Conservation (phyloP, 257 asterid genomes). For the Avicennia marina region DNA sequence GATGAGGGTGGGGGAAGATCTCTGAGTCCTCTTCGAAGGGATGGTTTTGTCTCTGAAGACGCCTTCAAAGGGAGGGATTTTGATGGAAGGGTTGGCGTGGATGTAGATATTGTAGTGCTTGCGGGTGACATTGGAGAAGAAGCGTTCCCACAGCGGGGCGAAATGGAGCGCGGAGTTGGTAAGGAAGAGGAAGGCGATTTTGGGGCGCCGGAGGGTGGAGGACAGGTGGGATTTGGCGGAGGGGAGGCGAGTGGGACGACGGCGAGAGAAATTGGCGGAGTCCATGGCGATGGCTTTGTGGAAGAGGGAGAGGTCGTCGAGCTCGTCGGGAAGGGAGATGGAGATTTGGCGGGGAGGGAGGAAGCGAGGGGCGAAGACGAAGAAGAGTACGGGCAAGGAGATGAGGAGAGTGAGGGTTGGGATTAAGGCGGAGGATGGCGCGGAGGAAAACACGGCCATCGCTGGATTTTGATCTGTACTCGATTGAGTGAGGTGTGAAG, state of each 20-base stretch:
- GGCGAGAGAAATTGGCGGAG: slow-evolving; percentile 26
- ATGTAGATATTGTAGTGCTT: slow-evolving; percentile 56
- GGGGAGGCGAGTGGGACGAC: slow-evolving; percentile 33
- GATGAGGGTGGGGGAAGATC: slow-evolving; percentile 69
- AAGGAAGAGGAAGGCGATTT: slow-evolving; percentile 62
- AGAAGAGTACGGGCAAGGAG: slow-evolving; percentile 37
- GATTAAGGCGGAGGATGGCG: slow-evolving; percentile 37
- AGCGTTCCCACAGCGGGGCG: slow-evolving; percentile 54
- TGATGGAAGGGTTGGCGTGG: slow-evolving; percentile 55
- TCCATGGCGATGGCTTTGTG: slow-evolving; percentile 53
- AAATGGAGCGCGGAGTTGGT: slow-evolving; percentile 62
- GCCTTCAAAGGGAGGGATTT: slow-evolving; percentile 34
- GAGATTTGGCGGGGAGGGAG: slow-evolving; percentile 42
- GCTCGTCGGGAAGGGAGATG: slow-evolving; percentile 55
- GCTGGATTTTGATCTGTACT: too few species aligned
- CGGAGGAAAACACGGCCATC: slow-evolving; percentile 16
- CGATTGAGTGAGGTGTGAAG: too few species aligned
- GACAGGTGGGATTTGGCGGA: slow-evolving; percentile 55
- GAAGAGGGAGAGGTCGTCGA: slow-evolving; percentile 68
- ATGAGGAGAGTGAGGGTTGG: slow-evolving; percentile 47
- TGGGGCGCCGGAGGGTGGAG: slow-evolving; percentile 48
- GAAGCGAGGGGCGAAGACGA: slow-evolving; percentile 39
- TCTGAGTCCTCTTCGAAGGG: slow-evolving; percentile 55
- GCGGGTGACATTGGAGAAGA: slow-evolving; percentile 32
- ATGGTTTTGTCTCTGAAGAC: slow-evolving; percentile 43